Evolutionary conservation across 2,329 filamentous ascomycete species (phyloP).

Genomic region (Fusarium coffeatum): DNA sequence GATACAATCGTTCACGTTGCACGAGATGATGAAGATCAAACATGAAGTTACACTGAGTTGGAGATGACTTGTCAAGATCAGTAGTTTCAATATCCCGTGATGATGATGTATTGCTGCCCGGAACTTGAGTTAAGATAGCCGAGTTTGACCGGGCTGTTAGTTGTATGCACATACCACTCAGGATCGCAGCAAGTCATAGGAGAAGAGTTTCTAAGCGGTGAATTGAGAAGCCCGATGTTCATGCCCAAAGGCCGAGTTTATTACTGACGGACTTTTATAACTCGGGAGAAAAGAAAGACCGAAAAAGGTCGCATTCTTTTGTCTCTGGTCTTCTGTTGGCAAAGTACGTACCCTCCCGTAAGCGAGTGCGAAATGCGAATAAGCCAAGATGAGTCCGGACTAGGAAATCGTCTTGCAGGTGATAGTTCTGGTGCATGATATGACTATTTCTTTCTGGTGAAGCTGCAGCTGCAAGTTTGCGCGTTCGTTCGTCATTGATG

Average conservation of each 20-base stretch:
- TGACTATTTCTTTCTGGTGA: neutral
- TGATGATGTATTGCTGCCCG: neutral
- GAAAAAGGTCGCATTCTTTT: neutral
- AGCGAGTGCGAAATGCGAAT: conserved; percentile 30
- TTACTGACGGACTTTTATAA: neutral
- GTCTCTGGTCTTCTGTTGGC: neutral
- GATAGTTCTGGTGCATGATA: neutral
- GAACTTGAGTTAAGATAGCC: neutral
- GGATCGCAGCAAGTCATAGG: neutral
- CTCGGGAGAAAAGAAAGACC: neutral
- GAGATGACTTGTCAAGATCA: neutral
- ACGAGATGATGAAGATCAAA: neutral
- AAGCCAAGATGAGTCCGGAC: conserved; percentile 12
- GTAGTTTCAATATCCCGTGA: neutral
- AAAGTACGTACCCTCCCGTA: conserved; percentile 1
- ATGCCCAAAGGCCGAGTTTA: neutral
- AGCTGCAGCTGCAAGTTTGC: neutral
- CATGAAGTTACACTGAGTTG: neutral
- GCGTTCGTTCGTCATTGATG: conserved; percentile 16
- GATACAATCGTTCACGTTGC: neutral
- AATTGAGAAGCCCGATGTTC: neutral
- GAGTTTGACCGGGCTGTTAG: neutral
- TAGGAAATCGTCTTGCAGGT: neutral
- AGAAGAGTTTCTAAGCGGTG: neutral
- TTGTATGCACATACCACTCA: neutral